Evolutionary conservation across 495 filamentous ascomycete genomes (phyloP).

Genomic region (Polyplosphaeria fusca): DNA sequence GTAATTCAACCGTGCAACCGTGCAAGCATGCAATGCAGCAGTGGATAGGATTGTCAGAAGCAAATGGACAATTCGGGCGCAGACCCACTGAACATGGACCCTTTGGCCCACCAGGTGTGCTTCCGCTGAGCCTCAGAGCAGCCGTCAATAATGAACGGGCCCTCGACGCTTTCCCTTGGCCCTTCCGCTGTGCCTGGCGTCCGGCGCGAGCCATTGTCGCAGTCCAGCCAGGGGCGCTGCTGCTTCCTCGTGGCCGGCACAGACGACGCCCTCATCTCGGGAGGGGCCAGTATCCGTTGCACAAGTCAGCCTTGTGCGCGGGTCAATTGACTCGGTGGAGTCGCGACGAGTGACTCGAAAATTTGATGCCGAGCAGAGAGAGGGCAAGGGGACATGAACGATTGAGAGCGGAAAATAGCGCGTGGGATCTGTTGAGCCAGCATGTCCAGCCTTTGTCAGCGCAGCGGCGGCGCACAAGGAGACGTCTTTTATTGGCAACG

Average conservation of each 20-base stretch:
- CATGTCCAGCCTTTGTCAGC: conserved; percentile 2
- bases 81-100: background rate
- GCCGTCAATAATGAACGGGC: background rate
- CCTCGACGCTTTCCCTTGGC: background rate
- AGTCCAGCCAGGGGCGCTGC: background rate
- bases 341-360: conserved; percentile 11
- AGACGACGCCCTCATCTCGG: background rate
- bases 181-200: conserved; percentile 7
- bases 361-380: background rate
- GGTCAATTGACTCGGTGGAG: conserved; percentile 1
- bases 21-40: too few relatives aligned
- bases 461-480: background rate
- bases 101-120: background rate
- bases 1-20: too few relatives aligned
- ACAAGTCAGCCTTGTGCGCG: background rate
- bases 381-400: background rate
- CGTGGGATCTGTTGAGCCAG: conserved; percentile 7
- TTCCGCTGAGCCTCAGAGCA: background rate
- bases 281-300: background rate
- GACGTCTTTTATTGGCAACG: conserved; percentile 5
- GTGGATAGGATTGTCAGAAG: too few relatives aligned
- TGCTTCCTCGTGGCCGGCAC: conserved; percentile 5
- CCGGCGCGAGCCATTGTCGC: background rate
- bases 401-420: conserved; percentile 12
- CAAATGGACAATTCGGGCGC: too few relatives aligned